Evolutionary conservation across 495 filamentous ascomycete species (phyloP).

Genomic region (Podospora australis): DNA sequence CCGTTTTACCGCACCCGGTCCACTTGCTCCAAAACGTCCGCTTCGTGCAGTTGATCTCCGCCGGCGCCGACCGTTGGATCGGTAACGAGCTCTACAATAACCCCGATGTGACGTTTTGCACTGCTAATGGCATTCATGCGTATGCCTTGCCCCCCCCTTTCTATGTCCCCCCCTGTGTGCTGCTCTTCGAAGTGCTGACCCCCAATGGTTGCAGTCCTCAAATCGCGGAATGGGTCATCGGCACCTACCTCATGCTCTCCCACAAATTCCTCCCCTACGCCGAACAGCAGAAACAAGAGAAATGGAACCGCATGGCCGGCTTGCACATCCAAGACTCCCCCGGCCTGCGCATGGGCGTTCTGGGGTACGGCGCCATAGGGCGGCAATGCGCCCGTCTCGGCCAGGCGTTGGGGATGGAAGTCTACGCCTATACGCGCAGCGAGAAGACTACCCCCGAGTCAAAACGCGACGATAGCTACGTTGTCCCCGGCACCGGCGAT

Average conservation of each 20-base stretch:
- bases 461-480: constrained; percentile 58
- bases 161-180: background rate
- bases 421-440: constrained; percentile 74
- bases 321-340: constrained; percentile 22
- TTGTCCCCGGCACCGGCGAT: constrained; percentile 72
- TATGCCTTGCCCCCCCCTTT: background rate
- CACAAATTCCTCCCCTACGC: constrained; percentile 26
- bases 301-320: constrained; percentile 1
- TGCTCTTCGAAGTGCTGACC: background rate
- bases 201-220: constrained; percentile 23
- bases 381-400: constrained; percentile 65
- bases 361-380: constrained; percentile 47
- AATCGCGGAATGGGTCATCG: constrained; percentile 42
- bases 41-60: constrained; percentile 27
- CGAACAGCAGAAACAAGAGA: constrained; percentile 12
- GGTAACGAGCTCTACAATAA: constrained; percentile 23
- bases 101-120: constrained; percentile 24
- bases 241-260: constrained; percentile 28
- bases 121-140: constrained; percentile 26
- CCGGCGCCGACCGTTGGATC: constrained; percentile 29
- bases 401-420: constrained; percentile 68
- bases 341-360: constrained; percentile 32
- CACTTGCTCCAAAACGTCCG: constrained; percentile 23
- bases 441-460: constrained; percentile 48
- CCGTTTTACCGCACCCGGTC: constrained; percentile 12